These are phyloP conservation scores for Hansenula sp. DNA, from an alignment of 1,139 yeast species.

Conservation along the genomic window DNA sequence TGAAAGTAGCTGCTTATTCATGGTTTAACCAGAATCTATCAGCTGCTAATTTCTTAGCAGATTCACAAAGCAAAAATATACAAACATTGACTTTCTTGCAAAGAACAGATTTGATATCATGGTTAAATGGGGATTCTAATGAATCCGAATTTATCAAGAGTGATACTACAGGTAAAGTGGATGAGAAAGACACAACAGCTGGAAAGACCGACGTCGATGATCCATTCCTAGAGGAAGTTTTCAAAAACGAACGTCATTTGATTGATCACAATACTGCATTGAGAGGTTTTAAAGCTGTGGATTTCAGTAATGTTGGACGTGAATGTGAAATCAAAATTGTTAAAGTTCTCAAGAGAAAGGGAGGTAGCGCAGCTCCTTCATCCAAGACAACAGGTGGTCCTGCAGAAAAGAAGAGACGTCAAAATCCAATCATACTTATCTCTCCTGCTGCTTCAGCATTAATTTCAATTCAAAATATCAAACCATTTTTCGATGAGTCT, in stretches of 20 bases:
- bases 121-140: conserved; percentile 69
- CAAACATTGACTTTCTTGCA: conserved; percentile 79
- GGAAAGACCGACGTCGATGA: conserved; percentile 32
- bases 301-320: conserved; percentile 67
- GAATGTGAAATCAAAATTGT: conserved; percentile 67
- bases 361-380: conserved; percentile 19
- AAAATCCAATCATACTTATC: conserved; percentile 87
- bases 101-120: conserved; percentile 76
- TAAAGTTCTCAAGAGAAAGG: conserved; percentile 44
- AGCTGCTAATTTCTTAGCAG: conserved; percentile 78
- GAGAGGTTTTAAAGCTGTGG: conserved; percentile 71
- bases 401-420: conserved; percentile 24
- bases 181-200: not conserved
- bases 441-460: conserved; percentile 95
- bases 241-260: conserved; percentile 59
- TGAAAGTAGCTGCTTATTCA: conserved; percentile 69
- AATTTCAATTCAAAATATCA: conserved; percentile 74
- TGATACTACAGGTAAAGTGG: conserved; percentile 4
- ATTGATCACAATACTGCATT: conserved; percentile 77
- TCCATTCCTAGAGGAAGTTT: conserved; percentile 51
- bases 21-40: conserved; percentile 75
- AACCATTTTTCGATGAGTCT: conserved; percentile 78
- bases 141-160: conserved; percentile 46
- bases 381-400: conserved; percentile 7
- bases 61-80: conserved; percentile 61